These are phyloP conservation scores for Coniochaeta ligniaria DNA, from an alignment of 2,329 filamentous ascomycete genomes.

Conservation along the genomic window DNA sequence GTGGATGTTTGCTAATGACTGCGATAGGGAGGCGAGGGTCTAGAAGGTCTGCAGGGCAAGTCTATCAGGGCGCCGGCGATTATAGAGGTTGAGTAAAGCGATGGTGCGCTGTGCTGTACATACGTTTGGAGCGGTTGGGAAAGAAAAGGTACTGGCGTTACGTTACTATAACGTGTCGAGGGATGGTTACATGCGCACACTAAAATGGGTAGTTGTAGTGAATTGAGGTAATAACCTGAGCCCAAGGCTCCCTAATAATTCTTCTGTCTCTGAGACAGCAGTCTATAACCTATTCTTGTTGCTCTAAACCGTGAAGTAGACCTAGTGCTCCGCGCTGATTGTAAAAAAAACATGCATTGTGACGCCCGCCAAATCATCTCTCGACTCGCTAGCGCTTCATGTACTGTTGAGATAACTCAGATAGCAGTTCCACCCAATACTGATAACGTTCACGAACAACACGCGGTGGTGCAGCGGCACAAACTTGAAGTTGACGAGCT, in stretches of 20 bases:
- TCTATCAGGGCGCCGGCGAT: constrained; percentile 45
- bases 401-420: constrained; percentile 52
- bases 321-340: not conserved
- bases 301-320: not conserved
- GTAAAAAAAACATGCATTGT: not conserved
- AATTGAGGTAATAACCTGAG: not conserved
- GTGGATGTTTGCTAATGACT: constrained; percentile 10
- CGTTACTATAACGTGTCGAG: not conserved
- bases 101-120: not conserved
- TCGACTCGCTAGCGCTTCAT: not conserved
- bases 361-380: not conserved
- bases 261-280: not conserved
- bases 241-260: not conserved
- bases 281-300: not conserved
- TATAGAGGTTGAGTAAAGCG: constrained; percentile 33
- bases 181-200: not conserved
- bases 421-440: constrained; percentile 59
- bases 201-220: not conserved
- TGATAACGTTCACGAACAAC: constrained; percentile 79
- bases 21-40: constrained; percentile 52
- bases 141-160: constrained; percentile 1
- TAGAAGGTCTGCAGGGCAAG: constrained; percentile 48
- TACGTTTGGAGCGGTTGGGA: not conserved
- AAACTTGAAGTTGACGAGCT: constrained; percentile 80
- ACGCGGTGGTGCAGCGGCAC: constrained; percentile 78